A percentile compares a stretch with the other conserved stretches of the same genome.
These are phyloP conservation scores for Fusarium ambrosium DNA, from an alignment of 2,329 filamentous ascomycete species.

Conservation along the genomic window DNA sequence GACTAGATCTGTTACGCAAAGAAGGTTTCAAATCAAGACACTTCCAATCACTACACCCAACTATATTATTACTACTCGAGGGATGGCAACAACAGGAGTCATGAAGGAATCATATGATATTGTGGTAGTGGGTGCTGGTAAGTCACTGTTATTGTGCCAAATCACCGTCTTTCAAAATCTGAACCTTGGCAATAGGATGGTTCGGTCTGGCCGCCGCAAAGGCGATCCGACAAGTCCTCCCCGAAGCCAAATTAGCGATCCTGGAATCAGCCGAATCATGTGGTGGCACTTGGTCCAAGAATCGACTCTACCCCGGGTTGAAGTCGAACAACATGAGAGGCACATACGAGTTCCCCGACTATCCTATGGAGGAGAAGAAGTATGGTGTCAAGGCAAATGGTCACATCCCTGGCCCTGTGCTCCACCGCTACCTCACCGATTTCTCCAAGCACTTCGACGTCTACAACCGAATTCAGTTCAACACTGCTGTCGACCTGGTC, in stretches of 20 bases:
- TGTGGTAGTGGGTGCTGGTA: slow-evolving; percentile 44
- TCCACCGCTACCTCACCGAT: slow-evolving; percentile 55
- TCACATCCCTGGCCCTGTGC: slow-evolving; percentile 54
- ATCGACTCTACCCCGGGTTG: slow-evolving; percentile 71
- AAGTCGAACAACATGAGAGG: slow-evolving; percentile 75
- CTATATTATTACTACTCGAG: background rate
- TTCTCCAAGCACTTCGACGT: slow-evolving; percentile 63
- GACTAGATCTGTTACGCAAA: background rate
- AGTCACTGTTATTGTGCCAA: background rate
- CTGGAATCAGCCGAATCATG: slow-evolving; percentile 64
- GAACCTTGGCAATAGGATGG: slow-evolving; percentile 53
- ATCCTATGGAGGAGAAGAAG: slow-evolving; percentile 66
- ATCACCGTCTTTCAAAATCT: background rate
- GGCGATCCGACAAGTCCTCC: slow-evolving; percentile 64
- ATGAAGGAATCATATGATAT: slow-evolving; percentile 40
- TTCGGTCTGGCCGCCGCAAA: slow-evolving; percentile 66
- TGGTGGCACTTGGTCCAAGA: slow-evolving; percentile 72
- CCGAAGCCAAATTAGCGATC: slow-evolving; percentile 60
- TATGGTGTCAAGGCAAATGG: slow-evolving; percentile 54
- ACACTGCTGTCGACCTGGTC: slow-evolving; percentile 63
- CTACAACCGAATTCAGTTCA: slow-evolving; percentile 61
- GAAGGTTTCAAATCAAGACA: background rate
- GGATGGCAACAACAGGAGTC: background rate
- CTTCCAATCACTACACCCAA: background rate
- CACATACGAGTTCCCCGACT: slow-evolving; percentile 74